Conservation (phyloP, 2,329 filamentous ascomycete genomes). For the Phyllosticta citriasiana region DNA sequence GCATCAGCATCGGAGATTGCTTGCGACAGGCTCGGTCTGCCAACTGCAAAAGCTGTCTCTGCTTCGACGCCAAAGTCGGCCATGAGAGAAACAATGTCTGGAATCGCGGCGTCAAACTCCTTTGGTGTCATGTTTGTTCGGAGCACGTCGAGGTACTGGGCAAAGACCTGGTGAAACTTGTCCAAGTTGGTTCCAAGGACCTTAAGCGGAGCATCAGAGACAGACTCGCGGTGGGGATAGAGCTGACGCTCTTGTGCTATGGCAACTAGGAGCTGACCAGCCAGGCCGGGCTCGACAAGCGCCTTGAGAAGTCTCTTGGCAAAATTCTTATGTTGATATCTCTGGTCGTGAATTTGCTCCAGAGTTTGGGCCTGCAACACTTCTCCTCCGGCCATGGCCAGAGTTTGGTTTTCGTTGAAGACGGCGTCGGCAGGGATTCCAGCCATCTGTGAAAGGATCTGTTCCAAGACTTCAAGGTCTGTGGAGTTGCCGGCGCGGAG, state of each 20-base stretch:
- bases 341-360: constrained; percentile 65
- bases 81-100: constrained; percentile 64
- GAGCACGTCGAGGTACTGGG: constrained; percentile 82
- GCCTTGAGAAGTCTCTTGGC: constrained; percentile 72
- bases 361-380: constrained; percentile 71
- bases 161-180: constrained; percentile 74
- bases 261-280: constrained; percentile 74
- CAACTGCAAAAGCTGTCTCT: constrained; percentile 3
- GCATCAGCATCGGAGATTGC: constrained; percentile 26
- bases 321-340: constrained; percentile 57
- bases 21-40: constrained; percentile 32
- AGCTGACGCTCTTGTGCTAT: constrained; percentile 83
- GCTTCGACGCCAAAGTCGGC: constrained; percentile 64
- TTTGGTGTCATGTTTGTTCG: constrained; percentile 65
- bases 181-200: constrained; percentile 80
- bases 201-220: constrained; percentile 73
- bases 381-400: constrained; percentile 80
- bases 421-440: constrained; percentile 80
- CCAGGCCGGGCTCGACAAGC: constrained; percentile 66
- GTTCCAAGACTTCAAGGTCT: constrained; percentile 82
- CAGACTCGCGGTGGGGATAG: constrained; percentile 66
- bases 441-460: constrained; percentile 85
- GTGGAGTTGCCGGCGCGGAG: constrained; percentile 74
- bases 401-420: constrained; percentile 78
- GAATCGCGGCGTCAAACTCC: constrained; percentile 71